Conservation (phyloP, 192 early-diverging fungal genomes). For the Entomortierella chlamydospora region DNA sequence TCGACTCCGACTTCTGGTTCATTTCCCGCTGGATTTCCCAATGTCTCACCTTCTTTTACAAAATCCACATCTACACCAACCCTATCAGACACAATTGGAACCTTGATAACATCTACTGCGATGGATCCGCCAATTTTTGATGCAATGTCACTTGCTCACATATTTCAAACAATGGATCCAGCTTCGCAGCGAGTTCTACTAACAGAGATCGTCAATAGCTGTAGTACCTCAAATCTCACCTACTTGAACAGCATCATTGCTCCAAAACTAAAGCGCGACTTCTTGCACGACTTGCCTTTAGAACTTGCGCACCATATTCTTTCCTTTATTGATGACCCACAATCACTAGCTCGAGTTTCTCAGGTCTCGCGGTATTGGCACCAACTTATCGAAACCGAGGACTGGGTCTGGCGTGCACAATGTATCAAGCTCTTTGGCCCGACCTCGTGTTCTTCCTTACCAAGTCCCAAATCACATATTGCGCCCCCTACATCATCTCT, state of each 20-base stretch:
- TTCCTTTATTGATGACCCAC: conserved; percentile 83
- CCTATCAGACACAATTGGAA: neutral
- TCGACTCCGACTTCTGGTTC: conserved; percentile 5
- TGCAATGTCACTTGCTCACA: neutral
- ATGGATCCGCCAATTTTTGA: neutral
- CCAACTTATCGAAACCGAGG: conserved; percentile 63
- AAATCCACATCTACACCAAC: conserved; percentile 13
- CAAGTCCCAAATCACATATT: conserved; percentile 38
- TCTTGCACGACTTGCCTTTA: conserved; percentile 82
- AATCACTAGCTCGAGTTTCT: conserved; percentile 77
- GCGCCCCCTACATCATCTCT: conserved; percentile 29
- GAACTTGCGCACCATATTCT: conserved; percentile 87
- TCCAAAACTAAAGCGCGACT: conserved; percentile 87
- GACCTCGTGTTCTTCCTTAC: conserved; percentile 41
- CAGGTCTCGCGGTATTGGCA: conserved; percentile 77
- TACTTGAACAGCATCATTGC: conserved; percentile 64
- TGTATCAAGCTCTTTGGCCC: conserved; percentile 44
- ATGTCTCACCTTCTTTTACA: neutral
- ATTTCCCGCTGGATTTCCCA: conserved; percentile 1
- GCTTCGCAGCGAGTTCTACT: conserved; percentile 54
- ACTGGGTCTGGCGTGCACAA: conserved; percentile 53
- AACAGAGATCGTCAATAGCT: conserved; percentile 59
- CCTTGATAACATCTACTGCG: neutral
- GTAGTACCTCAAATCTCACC: conserved; percentile 62
- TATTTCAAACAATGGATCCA: no score